Evolutionary conservation across 73 alveolate species (phyloP), one percentile per base, ranked within the genome.

Genomic region (Halteria grandinella): DNA sequence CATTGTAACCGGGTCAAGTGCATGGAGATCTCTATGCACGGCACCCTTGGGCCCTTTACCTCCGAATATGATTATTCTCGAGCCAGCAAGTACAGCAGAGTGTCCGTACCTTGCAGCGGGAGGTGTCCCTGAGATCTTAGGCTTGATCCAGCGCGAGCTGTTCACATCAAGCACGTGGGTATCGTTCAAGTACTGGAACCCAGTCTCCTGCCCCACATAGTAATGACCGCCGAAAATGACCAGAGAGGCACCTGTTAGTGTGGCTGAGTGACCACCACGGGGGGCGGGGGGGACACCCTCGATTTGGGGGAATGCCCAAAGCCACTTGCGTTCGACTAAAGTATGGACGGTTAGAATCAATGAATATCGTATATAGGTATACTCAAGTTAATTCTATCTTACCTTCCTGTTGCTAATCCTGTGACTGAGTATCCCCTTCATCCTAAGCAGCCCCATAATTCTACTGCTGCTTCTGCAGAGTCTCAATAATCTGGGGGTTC

Each of bases 211-310:
- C 52, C 97, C 97, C 33, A 88, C 97, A 75, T 95, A 95, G 52
- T 88, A 95, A 76, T 95, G 99, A 36, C 99, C 99, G 29, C 99
- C 99, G 64, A 97, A 97, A 12, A 95, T 87, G 44, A 97, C 97
- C 18, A 97, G 83, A 34, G 98, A 94, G 1, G 98, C 97, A 18
- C 98, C 98, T 24, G 95, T 93, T 25, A 97, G 88, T 23, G 99
- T 97, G 34, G 99, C 99, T 31, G 99, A 70, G 80, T 97, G 99
- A 14, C 99, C 99, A 25, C 99, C 99, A 76, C 99, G 55, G 3
- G 99, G 97, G 47, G 97, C 76, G 49, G 99, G 99, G 10, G 99
- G 99, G 41, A 95, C 94, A 47, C 98, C 98, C 50, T 93, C 98
- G 45, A 91, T 91, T 34, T 86, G 78, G 5, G 95, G 95, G 47